Percentiles rank a stretch among this genome's conserved stretches.
Evolutionary conservation across 176 grass and related monocot species (phyloP).

Genomic region (Aegilops longissima): DNA sequence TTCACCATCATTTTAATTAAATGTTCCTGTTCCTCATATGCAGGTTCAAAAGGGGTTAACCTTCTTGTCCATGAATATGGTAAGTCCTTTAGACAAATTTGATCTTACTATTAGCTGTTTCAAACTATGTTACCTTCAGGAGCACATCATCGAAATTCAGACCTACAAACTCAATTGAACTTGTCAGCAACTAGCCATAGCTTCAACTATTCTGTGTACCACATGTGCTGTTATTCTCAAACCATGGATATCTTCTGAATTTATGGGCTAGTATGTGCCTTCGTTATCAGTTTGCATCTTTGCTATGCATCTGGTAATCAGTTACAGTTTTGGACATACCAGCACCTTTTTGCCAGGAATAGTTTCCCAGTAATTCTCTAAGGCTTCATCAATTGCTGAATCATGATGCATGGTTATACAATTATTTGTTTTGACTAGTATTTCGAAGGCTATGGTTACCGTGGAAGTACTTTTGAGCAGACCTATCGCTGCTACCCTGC

Average conservation of each 20-base stretch:
- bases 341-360: not conserved
- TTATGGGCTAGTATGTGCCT: not conserved
- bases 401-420: not conserved
- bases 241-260: not conserved
- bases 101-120: slow-evolving; percentile 3
- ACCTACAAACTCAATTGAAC: not conserved
- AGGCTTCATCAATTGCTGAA: slow-evolving; percentile 1
- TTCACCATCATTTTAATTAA: not conserved
- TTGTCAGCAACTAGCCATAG: not conserved
- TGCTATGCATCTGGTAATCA: not conserved
- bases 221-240: not conserved
- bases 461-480: slow-evolving; percentile 88
- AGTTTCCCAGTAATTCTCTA: not conserved
- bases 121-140: not conserved
- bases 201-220: not conserved
- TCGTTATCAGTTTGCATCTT: not conserved
- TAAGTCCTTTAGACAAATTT: slow-evolving; percentile 22
- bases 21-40: slow-evolving; percentile 1
- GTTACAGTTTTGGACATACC: not conserved
- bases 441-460: slow-evolving; percentile 84
- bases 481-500: slow-evolving; percentile 95
- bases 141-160: not conserved
- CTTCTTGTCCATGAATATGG: slow-evolving; percentile 34
- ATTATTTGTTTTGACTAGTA: slow-evolving; percentile 50
- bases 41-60: slow-evolving; percentile 26